Conservation (phyloP, 306 rosid genomes). For the Sphenostylis stenocarpa region DNA sequence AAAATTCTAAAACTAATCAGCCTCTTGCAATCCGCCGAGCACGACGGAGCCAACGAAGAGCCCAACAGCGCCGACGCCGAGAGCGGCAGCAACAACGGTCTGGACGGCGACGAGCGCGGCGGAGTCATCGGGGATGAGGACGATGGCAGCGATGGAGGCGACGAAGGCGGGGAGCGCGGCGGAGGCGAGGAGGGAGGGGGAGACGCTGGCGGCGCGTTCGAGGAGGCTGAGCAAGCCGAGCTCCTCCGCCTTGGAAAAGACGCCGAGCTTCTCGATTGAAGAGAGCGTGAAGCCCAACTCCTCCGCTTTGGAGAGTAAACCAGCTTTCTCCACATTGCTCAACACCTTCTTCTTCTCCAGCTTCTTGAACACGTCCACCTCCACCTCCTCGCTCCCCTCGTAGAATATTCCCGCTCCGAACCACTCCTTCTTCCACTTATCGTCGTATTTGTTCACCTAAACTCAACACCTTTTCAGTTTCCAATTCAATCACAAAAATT, state of each 20-base stretch:
- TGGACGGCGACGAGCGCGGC: constrained; percentile 58
- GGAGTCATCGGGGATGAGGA: constrained; percentile 84
- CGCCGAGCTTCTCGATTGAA: constrained; percentile 82
- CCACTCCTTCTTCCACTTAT: constrained; percentile 84
- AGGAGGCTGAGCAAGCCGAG: constrained; percentile 84
- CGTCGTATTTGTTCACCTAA: constrained; percentile 87
- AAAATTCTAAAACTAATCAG: constrained; percentile 38
- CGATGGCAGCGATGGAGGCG: constrained; percentile 61
- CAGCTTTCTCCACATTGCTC: constrained; percentile 87
- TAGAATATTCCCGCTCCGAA: constrained; percentile 91
- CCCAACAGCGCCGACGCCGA: constrained; percentile 67
- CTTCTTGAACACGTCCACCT: constrained; percentile 93
- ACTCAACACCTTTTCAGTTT: neutral
- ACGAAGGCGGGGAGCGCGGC: constrained; percentile 64
- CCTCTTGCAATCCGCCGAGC: constrained; percentile 82
- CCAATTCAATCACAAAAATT: neutral
- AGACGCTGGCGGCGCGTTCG: constrained; percentile 49
- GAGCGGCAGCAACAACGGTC: constrained; percentile 60
- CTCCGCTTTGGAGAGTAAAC: constrained; percentile 86
- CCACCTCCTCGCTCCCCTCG: constrained; percentile 81
- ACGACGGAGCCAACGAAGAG: constrained; percentile 77
- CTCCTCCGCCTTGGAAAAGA: constrained; percentile 88
- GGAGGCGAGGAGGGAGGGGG: constrained; percentile 78
- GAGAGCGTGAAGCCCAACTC: constrained; percentile 77
- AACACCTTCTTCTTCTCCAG: constrained; percentile 78